These are phyloP conservation scores for Mycena floridula DNA, from an alignment of 768 basidiomycete species.

Conservation along the genomic window DNA sequence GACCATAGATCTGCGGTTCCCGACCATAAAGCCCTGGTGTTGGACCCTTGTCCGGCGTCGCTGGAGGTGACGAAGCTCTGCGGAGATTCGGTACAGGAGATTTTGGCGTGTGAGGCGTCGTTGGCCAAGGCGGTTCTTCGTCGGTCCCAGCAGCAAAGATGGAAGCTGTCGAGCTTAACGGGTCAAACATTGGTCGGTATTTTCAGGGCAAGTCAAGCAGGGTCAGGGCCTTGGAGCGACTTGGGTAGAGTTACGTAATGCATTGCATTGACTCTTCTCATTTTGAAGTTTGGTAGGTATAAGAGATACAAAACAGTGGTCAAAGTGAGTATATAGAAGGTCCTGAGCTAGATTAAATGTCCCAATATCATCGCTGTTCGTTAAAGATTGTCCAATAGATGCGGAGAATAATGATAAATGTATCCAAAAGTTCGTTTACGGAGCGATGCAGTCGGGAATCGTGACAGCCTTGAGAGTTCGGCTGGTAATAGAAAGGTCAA, in stretches of 20 bases:
- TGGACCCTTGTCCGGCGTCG: constrained; percentile 47
- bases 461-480: constrained; percentile 67
- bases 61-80: constrained; percentile 50
- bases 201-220: too few relatives aligned
- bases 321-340: too few relatives aligned
- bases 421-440: too few relatives aligned
- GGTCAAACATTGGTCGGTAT: constrained; percentile 74
- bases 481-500: constrained; percentile 34
- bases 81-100: constrained; percentile 69
- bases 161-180: constrained; percentile 51
- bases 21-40: constrained; percentile 62
- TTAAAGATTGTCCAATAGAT: too few relatives aligned
- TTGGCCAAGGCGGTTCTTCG: constrained; percentile 63
- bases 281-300: too few relatives aligned
- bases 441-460: constrained; percentile 53
- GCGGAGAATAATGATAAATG: too few relatives aligned
- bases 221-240: too few relatives aligned
- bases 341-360: too few relatives aligned
- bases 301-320: too few relatives aligned
- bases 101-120: constrained; percentile 69
- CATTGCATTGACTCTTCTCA: too few relatives aligned
- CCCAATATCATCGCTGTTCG: too few relatives aligned
- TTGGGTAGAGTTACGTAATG: too few relatives aligned
- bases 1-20: constrained; percentile 83
- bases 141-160: constrained; percentile 47